A percentile compares a stretch with the other conserved stretches of the same genome.
phyloP scores from a whole-genome alignment of 2,329 filamentous ascomycete genomes.

The Epichloe gansuensis region DNA sequence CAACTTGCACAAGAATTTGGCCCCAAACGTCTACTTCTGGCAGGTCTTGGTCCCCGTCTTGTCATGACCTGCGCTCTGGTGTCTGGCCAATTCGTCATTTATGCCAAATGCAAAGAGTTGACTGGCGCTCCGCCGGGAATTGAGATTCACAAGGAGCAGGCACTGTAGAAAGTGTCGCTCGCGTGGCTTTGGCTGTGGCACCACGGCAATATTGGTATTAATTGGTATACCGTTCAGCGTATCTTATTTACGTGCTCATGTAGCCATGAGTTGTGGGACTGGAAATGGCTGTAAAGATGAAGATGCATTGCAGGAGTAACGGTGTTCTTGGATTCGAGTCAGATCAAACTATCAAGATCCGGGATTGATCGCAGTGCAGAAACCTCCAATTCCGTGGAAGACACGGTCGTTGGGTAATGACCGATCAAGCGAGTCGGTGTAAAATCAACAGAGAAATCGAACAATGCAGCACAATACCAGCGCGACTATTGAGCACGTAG shows the following conservation, averaged over 20 bases:
- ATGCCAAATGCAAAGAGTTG: slow-evolving; percentile 40
- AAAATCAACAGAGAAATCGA: too few species aligned
- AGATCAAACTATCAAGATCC: too few species aligned
- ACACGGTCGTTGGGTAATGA: too few species aligned
- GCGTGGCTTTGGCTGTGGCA: not conserved
- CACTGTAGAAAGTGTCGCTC: slow-evolving; percentile 9
- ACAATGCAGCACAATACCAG: not conserved
- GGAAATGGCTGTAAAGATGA: not conserved
- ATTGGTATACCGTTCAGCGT: not conserved
- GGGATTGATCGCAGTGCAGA: too few species aligned
- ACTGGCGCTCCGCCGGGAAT: slow-evolving; percentile 37
- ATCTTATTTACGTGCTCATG: not conserved
- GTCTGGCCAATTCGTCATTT: slow-evolving; percentile 41
- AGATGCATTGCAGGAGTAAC: too few species aligned
- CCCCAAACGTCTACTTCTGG: slow-evolving; percentile 31
- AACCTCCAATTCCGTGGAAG: too few species aligned
- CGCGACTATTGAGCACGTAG: not conserved
- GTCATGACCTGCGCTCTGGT: slow-evolving; percentile 42
- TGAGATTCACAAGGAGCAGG: slow-evolving; percentile 38
- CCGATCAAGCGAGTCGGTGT: too few species aligned
- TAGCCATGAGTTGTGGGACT: not conserved
- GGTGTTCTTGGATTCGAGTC: too few species aligned
- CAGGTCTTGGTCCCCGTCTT: slow-evolving; percentile 36
- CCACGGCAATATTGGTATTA: not conserved
- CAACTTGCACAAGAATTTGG: slow-evolving; percentile 38